Evolutionary conservation across 169 alveolate genomes (phyloP), one percentile per base, ranked within the genome.

Genomic region (Cystoisospora suis): DNA sequence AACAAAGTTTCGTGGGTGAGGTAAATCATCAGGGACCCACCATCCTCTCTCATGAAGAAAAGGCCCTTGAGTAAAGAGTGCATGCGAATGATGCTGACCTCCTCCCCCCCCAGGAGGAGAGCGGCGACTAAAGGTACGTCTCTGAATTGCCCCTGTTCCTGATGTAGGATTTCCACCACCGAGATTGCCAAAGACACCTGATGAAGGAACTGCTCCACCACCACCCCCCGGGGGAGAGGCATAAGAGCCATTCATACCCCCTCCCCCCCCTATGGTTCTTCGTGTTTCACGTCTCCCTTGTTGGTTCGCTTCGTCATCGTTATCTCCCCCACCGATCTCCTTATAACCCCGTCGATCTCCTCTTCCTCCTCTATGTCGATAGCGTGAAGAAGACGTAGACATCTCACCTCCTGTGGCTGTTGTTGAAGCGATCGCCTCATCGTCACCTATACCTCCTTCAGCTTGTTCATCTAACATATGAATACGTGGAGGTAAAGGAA

Each of bases 401-500:
- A 42, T 1, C 34, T 56, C 49, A 20, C 53, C 61, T 23, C 49
- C 45, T 81, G 44, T 46, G 56, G 29, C 44, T 34, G 29, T 3
- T 40, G 49, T 44, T n/a, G 45, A 42, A 29, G 47, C 90, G 42
- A 46, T 12, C 40, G 65, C 90, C 65, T 83, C 90, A 61, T 38
- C 59, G 90, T 83, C 90, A 3, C 75, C 75, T 44, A 47, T 47
- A 42, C 77, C 86, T 2, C 72, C 87, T 27, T 47, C 87, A 20
- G 58, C 72, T 45, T 15, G 40, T 81, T 56, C 81, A 59, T 83
- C 72, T 65, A 29, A 46, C 65, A 56, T 38, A 40, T 83, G 90
- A 34, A 83, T 58, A 5, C 47, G 40, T 23, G 90, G 90, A 53
- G 90, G 90, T 27, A 83, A 81, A 5, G 90, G 90, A 59, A 49